Evolutionary conservation across 495 filamentous ascomycete species (phyloP), one percentile per base, ranked within the genome.

Genomic region (Daldinia grandis): DNA sequence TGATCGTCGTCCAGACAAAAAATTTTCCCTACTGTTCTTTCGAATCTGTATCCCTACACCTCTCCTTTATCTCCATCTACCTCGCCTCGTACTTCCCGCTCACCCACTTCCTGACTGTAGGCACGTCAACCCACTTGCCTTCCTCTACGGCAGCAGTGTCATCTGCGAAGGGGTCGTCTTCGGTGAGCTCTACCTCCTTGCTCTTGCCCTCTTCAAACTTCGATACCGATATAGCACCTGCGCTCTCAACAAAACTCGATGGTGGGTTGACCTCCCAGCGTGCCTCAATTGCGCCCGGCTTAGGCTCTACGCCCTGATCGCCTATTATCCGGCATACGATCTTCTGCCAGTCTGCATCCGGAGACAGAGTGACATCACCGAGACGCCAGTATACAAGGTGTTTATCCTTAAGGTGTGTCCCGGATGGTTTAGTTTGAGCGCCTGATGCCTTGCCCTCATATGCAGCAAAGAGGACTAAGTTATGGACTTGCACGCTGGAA

Each of bases 371-470:
- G 12, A 95, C 78, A 72, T 98, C 96, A 24, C 92, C 92, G 12
- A 98, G 82, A 57, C 90, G 90, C 95, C 95, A 99, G 76, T 89
- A 92, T 14, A 97, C 89, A 4, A 94, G 78, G n/a, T 91, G 90
- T 58, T 92, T 91, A 59, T 98, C 95, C 74, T 93, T 92, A 8
- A 92, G 86, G 82, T 98, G 97, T 0, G 87, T 90, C 9, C 92
- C 92, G 7, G 85, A 81, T 0, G 92, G 92, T 72, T 92, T 94
- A 14, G 87, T 90, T 75, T 91, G 90, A 69, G 89, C 92, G 42
- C 81, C 86, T 64, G 83, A 83, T 1, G 89, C 85, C 42, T 81
- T 83, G 37, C 90, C 90, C 64, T 97, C 93, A 72, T 98, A 86
- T 27, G 87, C 88, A 50, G 95, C 88, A 7, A 92, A 87, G 54